Percentiles rank a stretch among this genome's conserved stretches.
phyloP scores from a whole-genome alignment of 225 moss, liverwort and hornwort species.

The Straminergon stramineum region DNA sequence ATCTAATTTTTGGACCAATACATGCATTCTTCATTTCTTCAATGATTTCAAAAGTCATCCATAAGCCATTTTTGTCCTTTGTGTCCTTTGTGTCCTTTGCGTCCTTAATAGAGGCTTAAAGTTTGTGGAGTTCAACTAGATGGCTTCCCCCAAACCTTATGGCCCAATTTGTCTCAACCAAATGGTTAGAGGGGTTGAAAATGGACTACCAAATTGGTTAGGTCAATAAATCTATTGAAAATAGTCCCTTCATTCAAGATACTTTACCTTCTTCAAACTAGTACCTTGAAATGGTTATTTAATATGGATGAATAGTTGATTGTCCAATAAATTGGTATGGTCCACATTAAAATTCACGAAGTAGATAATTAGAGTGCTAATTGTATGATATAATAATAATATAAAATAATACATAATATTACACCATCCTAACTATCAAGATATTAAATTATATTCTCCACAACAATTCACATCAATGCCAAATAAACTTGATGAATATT shows the following conservation, averaged over 20 bases:
- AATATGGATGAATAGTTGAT: too few species aligned
- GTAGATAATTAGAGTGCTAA: background rate
- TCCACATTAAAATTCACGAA: too few species aligned
- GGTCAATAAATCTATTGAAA: background rate
- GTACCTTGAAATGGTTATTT: too few species aligned
- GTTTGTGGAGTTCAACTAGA: background rate
- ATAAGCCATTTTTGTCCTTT: fast-evolving
- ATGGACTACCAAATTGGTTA: fast-evolving
- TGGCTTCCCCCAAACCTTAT: background rate
- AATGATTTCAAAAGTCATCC: background rate
- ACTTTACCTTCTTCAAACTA: background rate
- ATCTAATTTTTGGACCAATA: background rate
- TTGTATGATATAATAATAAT: background rate
- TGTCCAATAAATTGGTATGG: too few species aligned
- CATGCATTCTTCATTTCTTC: background rate
- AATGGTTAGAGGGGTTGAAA: background rate
- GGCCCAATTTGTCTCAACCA: background rate
- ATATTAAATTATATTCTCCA: background rate
- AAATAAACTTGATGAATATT: background rate
- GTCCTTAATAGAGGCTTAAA: background rate
- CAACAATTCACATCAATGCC: background rate
- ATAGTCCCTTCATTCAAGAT: background rate
- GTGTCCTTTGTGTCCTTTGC: background rate
- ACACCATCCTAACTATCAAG: background rate
- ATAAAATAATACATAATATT: too few species aligned